Conservation (phyloP, 371 early-diverging fungal species). For the Rhizomucor pusillus region DNA sequence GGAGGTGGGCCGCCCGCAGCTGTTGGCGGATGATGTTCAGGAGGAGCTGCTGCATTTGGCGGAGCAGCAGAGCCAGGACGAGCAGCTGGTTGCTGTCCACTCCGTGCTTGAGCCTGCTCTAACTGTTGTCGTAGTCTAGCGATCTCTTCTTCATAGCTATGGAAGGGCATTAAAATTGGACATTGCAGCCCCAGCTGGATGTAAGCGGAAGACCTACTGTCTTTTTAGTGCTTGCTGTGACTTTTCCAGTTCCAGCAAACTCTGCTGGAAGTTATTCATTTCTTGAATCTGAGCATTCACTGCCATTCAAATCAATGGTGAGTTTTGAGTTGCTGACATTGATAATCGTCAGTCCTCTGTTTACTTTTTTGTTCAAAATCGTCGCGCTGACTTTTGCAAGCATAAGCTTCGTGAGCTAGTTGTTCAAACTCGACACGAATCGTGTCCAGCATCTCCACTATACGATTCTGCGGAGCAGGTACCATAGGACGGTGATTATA, state of each 20-base stretch:
- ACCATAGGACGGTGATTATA: constrained; percentile 78
- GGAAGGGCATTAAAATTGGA: too few species aligned
- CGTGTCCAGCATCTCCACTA: constrained; percentile 75
- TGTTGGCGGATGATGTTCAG: constrained; percentile 17
- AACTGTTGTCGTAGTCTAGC: constrained; percentile 29
- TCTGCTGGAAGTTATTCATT: constrained; percentile 69
- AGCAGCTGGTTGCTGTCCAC: too few species aligned
- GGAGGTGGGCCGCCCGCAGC: constrained; percentile 11
- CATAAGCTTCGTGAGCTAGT: constrained; percentile 64
- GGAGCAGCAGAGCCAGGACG: too few species aligned
- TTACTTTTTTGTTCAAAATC: constrained; percentile 82
- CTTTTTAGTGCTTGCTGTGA: constrained; percentile 66
- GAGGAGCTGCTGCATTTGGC: constrained; percentile 10
- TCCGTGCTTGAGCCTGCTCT: constrained; percentile 17
- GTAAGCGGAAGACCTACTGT: constrained; percentile 32
- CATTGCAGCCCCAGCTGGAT: too few species aligned
- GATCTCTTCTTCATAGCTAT: constrained; percentile 35
- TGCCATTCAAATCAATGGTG: constrained; percentile 5
- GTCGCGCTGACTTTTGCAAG: constrained; percentile 70
- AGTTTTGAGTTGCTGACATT: too few species aligned
- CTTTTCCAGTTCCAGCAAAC: constrained; percentile 71
- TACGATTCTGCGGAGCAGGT: constrained; percentile 54
- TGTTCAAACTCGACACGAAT: constrained; percentile 73
- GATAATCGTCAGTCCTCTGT: constrained; percentile 2
- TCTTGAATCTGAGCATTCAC: constrained; percentile 72